Conservation (phyloP, 768 basidiomycete species). For the Mycena olivaceomarginata region DNA sequence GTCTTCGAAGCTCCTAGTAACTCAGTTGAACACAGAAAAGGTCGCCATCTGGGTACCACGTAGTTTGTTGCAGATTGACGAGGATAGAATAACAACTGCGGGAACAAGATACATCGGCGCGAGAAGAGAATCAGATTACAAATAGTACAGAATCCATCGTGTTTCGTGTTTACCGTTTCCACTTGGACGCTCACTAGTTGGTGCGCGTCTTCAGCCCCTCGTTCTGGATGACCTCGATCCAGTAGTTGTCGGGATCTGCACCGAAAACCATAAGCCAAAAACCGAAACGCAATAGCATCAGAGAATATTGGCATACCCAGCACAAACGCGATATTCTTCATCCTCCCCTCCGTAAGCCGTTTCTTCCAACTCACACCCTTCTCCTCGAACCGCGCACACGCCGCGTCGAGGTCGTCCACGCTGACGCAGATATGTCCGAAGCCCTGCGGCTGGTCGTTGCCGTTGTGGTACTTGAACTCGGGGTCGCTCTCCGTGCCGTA, state of each 20-base stretch:
- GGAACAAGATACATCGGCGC: too few species aligned
- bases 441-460: slow-evolving; percentile 89
- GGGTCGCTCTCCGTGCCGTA: slow-evolving; percentile 92
- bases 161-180: neutral
- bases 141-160: neutral
- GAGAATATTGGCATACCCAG: slow-evolving; percentile 59
- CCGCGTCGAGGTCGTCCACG: slow-evolving; percentile 88
- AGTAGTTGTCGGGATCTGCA: slow-evolving; percentile 83
- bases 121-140: neutral
- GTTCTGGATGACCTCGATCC: slow-evolving; percentile 44
- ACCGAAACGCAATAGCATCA: neutral
- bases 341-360: slow-evolving; percentile 87
- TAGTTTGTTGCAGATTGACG: too few species aligned
- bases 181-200: slow-evolving; percentile 6
- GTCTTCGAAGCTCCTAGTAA: too few species aligned
- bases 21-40: too few species aligned
- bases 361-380: slow-evolving; percentile 94
- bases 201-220: slow-evolving; percentile 32
- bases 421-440: slow-evolving; percentile 95
- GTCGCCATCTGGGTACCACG: too few species aligned
- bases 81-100: too few species aligned
- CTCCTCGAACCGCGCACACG: slow-evolving; percentile 89
- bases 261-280: neutral
- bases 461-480: slow-evolving; percentile 87
- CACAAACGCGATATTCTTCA: slow-evolving; percentile 90